Evolutionary conservation across 768 basidiomycete genomes (phyloP).

Genomic region (Hygrocybe punicea): DNA sequence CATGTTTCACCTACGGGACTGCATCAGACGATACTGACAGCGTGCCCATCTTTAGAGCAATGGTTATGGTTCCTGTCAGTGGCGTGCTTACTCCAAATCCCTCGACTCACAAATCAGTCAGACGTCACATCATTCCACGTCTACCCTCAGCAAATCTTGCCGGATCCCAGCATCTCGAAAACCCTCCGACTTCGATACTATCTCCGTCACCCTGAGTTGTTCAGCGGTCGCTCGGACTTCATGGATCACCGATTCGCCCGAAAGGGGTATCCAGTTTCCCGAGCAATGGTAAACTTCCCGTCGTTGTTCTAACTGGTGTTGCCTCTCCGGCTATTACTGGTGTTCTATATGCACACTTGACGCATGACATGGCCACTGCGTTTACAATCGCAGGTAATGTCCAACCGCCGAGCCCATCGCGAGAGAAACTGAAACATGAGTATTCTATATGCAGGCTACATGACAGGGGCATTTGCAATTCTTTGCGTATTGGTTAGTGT

Average conservation of each 20-base stretch:
- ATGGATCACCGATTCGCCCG: background rate
- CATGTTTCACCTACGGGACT: background rate
- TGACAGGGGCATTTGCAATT: background rate
- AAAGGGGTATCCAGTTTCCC: background rate
- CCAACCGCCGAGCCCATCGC: background rate
- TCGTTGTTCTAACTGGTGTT: background rate
- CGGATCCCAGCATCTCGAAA: background rate
- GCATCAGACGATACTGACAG: background rate
- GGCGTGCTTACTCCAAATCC: background rate
- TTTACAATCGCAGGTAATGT: background rate
- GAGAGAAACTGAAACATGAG: too few relatives aligned
- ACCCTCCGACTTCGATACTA: background rate
- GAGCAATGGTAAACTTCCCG: background rate
- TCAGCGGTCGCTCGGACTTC: background rate
- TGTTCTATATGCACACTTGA: background rate
- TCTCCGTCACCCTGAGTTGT: background rate
- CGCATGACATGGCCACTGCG: background rate
- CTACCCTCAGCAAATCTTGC: background rate
- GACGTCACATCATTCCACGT: background rate
- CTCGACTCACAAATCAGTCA: background rate
- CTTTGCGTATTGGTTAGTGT: background rate
- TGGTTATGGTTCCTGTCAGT: background rate
- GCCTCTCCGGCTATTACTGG: background rate
- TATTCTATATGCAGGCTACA: background rate
- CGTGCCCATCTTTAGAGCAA: background rate